These are phyloP conservation scores for Solioccasus polychromus DNA, from an alignment of 768 basidiomycete species.

Conservation along the genomic window DNA sequence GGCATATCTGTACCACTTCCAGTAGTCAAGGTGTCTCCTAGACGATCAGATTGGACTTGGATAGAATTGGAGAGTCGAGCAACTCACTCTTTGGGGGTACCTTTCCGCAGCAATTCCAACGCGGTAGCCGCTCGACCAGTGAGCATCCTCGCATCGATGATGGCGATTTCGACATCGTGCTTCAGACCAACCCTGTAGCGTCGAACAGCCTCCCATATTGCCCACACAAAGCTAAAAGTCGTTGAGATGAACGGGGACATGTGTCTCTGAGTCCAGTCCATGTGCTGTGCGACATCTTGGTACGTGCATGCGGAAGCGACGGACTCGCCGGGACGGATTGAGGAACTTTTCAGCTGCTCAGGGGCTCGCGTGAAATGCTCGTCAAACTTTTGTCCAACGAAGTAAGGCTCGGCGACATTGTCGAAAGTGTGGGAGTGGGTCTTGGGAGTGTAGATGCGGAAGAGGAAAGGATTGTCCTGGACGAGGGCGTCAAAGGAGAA, in stretches of 20 bases:
- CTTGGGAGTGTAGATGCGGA: slow-evolving; percentile 78
- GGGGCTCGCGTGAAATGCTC: slow-evolving; percentile 35
- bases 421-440: slow-evolving; percentile 52
- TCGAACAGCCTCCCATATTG: slow-evolving; percentile 76
- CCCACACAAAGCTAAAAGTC: slow-evolving; percentile 81
- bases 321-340: slow-evolving; percentile 31
- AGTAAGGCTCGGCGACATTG: slow-evolving; percentile 53
- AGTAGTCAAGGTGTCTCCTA: slow-evolving; percentile 61
- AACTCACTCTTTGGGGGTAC: slow-evolving; percentile 53
- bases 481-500: slow-evolving; percentile 60
- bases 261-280: slow-evolving; percentile 77
- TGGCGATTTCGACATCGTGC: slow-evolving; percentile 73
- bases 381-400: slow-evolving; percentile 66
- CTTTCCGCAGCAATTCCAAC: slow-evolving; percentile 56
- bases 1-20: slow-evolving; percentile 76
- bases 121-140: slow-evolving; percentile 59
- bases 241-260: slow-evolving; percentile 70
- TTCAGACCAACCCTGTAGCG: slow-evolving; percentile 72
- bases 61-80: background rate
- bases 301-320: slow-evolving; percentile 41
- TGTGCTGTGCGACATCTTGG: slow-evolving; percentile 61
- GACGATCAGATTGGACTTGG: background rate
- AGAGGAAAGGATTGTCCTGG: slow-evolving; percentile 68
- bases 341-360: slow-evolving; percentile 37
- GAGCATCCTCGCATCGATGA: slow-evolving; percentile 68